A percentile compares a stretch with the other conserved stretches of the same genome.
These are phyloP conservation scores for Psophocarpus tetragonolobus DNA, from an alignment of 306 rosid species.

Conservation along the genomic window DNA sequence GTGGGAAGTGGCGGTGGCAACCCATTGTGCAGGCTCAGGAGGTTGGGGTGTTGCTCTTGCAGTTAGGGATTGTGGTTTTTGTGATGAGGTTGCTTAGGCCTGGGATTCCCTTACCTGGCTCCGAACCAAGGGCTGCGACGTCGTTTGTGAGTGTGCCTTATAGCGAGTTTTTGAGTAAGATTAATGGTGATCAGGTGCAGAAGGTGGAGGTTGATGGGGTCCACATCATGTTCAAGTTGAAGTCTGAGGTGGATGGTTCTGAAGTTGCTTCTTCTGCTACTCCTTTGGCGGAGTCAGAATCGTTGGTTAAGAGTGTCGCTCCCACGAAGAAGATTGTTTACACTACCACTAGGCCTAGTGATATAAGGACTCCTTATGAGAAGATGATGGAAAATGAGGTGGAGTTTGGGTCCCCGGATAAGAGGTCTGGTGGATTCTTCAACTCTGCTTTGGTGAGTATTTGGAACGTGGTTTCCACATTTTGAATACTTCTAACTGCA, in stretches of 20 bases:
- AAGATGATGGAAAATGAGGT: slow-evolving; percentile 96
- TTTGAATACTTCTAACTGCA: neutral
- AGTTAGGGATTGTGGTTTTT: slow-evolving; percentile 77
- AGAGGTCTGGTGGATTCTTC: slow-evolving; percentile 82
- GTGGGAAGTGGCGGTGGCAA: slow-evolving; percentile 90
- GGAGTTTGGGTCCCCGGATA: slow-evolving; percentile 95
- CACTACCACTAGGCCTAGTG: slow-evolving; percentile 90
- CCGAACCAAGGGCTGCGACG: slow-evolving; percentile 55
- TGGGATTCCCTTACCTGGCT: slow-evolving; percentile 81
- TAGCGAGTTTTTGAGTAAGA: slow-evolving; percentile 84
- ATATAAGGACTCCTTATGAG: slow-evolving; percentile 89
- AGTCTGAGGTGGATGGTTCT: slow-evolving; percentile 58
- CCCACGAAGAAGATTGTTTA: slow-evolving; percentile 82
- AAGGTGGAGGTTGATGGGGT: slow-evolving; percentile 98
- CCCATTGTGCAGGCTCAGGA: slow-evolving; percentile 83
- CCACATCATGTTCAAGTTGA: slow-evolving; percentile 86
- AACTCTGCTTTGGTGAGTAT: slow-evolving; percentile 80
- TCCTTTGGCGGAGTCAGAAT: slow-evolving; percentile 64
- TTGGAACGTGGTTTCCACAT: neutral
- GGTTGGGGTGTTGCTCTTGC: slow-evolving; percentile 76
- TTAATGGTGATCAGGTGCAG: slow-evolving; percentile 76
- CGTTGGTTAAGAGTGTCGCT: slow-evolving; percentile 64
- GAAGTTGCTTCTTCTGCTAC: slow-evolving; percentile 44
- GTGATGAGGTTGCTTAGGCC: slow-evolving; percentile 86
- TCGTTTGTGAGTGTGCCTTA: slow-evolving; percentile 80